Base-by-base conservation (phyloP, 2,329 filamentous ascomycete genomes). In the Clarireedia sp. region DNA sequence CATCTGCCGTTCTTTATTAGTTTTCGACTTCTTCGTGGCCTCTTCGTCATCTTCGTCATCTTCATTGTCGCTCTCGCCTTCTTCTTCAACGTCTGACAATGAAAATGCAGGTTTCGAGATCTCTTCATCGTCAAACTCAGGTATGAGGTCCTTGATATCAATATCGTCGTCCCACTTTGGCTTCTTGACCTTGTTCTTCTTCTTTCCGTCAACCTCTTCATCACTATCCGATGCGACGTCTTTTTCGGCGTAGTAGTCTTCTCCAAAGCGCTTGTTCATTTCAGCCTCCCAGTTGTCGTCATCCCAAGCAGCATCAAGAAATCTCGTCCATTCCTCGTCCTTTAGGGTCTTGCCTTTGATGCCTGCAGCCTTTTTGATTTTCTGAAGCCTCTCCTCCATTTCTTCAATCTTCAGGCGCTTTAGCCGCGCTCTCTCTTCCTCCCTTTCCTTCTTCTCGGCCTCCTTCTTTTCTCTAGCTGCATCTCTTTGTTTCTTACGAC, bases 101-200 rank as follows among this genome's bases (percentile, higher is more conserved):
- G 73, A 73, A 57, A 87, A 72, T 1, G 74, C 73, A 19, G 81
- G 79, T 49, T 76, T 73, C 26, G 69, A 66, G 47, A 68, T 56
- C 58, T 49, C 55, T 38, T 81, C 81, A 24, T 89, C 87, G 19
- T 89, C 82, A 67, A 95, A 96, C 59, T 95, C 89, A 1, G 90
- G 90, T 26, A 96, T 75, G 50, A 96, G 78, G 69, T 96, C 92
- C 59, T 87, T 90, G 74, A 99, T 97, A 68, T 97, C 91, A 64
- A 99, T 96, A 68, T 99, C 94, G 66, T 97, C 90, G 65, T 96
- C 89, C 87, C 92, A 99, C 60, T 83, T 88, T 9, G 89, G 90
- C 73, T 95, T 95, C 77, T 89, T 90, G 9, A 80, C 73, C 60
- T 78, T 78, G 67, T 79, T 85, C 62, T 82, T 83, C 51, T 54